Base-by-base conservation (phyloP, 768 basidiomycete genomes). In the Panaeolus papilionaceus region DNA sequence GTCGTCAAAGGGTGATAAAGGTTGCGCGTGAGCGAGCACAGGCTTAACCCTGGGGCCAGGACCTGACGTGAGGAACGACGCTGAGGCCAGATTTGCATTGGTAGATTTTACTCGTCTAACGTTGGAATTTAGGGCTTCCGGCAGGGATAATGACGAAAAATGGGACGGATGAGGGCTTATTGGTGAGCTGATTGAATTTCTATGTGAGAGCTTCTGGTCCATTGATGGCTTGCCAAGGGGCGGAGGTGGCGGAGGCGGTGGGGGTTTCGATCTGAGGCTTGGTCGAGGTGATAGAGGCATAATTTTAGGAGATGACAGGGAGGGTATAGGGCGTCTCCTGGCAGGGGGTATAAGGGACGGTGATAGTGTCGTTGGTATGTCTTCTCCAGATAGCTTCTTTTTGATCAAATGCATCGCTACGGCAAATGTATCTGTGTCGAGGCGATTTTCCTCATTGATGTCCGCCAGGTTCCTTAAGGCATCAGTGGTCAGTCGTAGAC, bases 391-490 rank as follows among this genome's bases (percentile, higher is more conserved):
- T 18, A 78, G 67, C 64, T 71, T 75, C 45, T 72, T 75, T 47
- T 78, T 75, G 23, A 80, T 74, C 28, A 82, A 71, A 70, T 82
- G 76, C 69, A 82, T 71, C 2, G 79, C 79, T 16, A 82, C 71
- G 0, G 76, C 76, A 65, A 83, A 82, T 38, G 77, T 78, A 38
- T 82, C 81, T n/a, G 71, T 69, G 18, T 78, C 79, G 11, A 83
- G 69, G 39, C 75, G 72, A 38, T 75, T 75, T 63, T 82, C 79
- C 28, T 75, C 69, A 65, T 80, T 73, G 2, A 82, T 42, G 64
- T 80, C 77, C 7, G 78, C 75, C 8, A 82, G 75, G 37, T 77
- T 75, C 80, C 80, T 81, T 62, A 2, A 63, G 47, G 37, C n/a
- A 33, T 37, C 16, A 14, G 23, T 12, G 12, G 14, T 11, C 62